Conservation (phyloP, 2,329 filamentous ascomycete species). For the Nemania diffusa region DNA sequence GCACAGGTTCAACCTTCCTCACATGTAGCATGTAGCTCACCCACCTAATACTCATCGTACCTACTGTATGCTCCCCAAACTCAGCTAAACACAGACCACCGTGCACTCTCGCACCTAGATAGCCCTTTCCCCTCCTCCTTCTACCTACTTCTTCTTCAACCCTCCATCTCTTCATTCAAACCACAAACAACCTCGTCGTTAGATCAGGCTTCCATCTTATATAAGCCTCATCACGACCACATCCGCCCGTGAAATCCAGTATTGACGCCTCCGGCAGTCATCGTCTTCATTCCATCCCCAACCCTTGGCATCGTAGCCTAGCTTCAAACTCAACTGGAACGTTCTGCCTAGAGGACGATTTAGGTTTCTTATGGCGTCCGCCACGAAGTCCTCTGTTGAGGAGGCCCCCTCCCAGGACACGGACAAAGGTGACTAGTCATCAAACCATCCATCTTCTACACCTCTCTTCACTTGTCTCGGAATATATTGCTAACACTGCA, state of each 20-base stretch:
- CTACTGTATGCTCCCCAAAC: background rate
- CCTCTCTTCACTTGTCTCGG: background rate
- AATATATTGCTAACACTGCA: constrained; percentile 37
- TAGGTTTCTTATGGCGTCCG: constrained; percentile 22
- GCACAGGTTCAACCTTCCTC: constrained; percentile 10
- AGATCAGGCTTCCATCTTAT: background rate
- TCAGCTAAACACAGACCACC: constrained; percentile 4
- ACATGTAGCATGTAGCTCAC: constrained; percentile 4
- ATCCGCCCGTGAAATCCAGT: background rate
- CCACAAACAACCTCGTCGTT: background rate
- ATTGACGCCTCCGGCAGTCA: background rate
- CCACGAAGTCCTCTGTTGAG: constrained; percentile 7
- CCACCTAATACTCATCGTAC: background rate
- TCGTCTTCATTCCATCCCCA: background rate
- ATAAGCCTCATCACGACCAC: background rate
- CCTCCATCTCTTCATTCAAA: background rate
- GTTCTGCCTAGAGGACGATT: background rate
- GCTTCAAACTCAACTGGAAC: background rate
- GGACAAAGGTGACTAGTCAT: constrained; percentile 34
- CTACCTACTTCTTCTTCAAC: constrained; percentile 1
- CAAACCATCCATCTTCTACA: background rate
- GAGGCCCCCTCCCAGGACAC: constrained; percentile 20
- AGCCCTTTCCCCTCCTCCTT: constrained; percentile 3
- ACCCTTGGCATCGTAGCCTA: too few relatives aligned
- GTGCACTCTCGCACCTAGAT: constrained; percentile 8